Percentiles rank a stretch among this genome's conserved stretches.
These are phyloP conservation scores for Larix sibirica DNA, from an alignment of 83 land plant genomes.

Conservation along the genomic window DNA sequence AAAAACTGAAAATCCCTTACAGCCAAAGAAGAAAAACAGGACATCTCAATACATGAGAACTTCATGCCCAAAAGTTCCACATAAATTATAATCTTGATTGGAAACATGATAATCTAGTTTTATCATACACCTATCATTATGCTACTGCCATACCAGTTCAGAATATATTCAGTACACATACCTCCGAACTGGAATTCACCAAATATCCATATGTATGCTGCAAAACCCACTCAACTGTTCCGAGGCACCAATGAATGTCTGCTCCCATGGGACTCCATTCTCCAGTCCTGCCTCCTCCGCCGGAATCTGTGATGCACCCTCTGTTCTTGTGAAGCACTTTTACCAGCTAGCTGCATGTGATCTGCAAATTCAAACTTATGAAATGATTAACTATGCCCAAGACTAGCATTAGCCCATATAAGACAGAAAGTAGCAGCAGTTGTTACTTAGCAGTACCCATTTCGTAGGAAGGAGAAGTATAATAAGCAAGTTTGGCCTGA, in stretches of 20 bases:
- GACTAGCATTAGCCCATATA: background rate
- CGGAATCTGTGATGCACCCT: constrained; percentile 52
- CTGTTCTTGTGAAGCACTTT: constrained; percentile 42
- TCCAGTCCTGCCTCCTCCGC: constrained; percentile 58
- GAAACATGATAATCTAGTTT: background rate
- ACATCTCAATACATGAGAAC: background rate
- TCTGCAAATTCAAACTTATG: constrained; percentile 22
- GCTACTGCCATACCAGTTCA: background rate
- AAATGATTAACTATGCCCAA: background rate
- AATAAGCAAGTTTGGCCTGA: background rate
- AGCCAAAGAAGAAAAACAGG: background rate
- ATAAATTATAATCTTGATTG: background rate
- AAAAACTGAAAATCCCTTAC: background rate
- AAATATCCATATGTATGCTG: background rate
- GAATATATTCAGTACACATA: background rate
- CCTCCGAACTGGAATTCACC: background rate
- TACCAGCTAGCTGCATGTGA: constrained; percentile 35
- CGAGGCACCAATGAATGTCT: background rate
- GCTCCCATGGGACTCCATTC: constrained; percentile 30
- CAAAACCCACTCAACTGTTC: background rate
- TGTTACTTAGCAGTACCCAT: background rate
- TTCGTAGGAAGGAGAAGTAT: background rate
- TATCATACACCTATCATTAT: background rate
- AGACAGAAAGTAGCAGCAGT: background rate
- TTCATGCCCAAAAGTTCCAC: background rate